phyloP scores from a whole-genome alignment of 78 protist species.

The Ministeria vibrans region DNA sequence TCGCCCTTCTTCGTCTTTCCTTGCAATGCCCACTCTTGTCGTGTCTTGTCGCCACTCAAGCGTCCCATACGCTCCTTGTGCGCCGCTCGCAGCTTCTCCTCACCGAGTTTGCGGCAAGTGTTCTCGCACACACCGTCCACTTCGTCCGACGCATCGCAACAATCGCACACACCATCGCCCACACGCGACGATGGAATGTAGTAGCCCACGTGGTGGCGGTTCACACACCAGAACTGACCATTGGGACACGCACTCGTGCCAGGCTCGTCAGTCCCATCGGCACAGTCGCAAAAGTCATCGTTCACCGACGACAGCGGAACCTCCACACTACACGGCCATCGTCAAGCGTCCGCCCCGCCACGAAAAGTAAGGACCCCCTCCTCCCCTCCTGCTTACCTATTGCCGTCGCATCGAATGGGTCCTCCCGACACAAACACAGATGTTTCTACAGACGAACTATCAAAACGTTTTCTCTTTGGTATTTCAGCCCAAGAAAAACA shows the following conservation, averaged over 20 bases:
- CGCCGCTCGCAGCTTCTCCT: not conserved
- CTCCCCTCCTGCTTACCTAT: too few relatives aligned
- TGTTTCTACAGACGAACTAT: too few relatives aligned
- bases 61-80: not conserved
- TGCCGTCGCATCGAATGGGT: too few relatives aligned
- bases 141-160: slow-evolving; percentile 52
- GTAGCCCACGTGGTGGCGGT: not conserved
- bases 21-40: not conserved
- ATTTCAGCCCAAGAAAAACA: too few relatives aligned
- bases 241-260: slow-evolving; percentile 46
- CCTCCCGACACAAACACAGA: too few relatives aligned
- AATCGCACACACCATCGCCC: slow-evolving; percentile 46
- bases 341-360: too few relatives aligned
- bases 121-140: not conserved
- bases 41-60: not conserved
- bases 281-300: slow-evolving; percentile 60
- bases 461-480: too few relatives aligned
- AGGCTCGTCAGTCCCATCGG: slow-evolving; percentile 54
- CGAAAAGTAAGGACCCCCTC: too few relatives aligned
- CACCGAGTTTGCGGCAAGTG: too few relatives aligned
- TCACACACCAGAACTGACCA: slow-evolving; percentile 20
- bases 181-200: not conserved
- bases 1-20: not conserved
- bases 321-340: too few relatives aligned
- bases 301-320: slow-evolving; percentile 9